Percentiles rank a stretch among this genome's conserved stretches.
Evolutionary conservation across 1,139 yeast species (phyloP).

Genomic region (Lodderomyces jiufengensis): DNA sequence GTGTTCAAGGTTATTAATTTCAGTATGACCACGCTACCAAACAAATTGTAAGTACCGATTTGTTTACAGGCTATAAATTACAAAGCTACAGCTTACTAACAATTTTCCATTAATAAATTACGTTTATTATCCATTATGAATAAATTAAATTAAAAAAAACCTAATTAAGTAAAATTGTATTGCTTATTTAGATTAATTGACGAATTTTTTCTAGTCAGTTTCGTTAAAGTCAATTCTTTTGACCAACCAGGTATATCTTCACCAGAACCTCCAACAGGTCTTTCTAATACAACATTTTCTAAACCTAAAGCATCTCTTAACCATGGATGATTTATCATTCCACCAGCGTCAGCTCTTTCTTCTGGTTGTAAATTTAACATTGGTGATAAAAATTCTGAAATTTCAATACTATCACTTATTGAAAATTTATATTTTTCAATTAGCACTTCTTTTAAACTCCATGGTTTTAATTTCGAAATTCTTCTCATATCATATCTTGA

Average conservation of each 20-base stretch:
- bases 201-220: no score
- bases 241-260: conserved; percentile 80
- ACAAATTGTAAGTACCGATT: no score
- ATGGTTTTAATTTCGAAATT: conserved; percentile 50
- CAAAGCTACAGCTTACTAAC: no score
- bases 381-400: conserved; percentile 64
- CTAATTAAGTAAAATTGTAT: background rate
- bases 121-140: no score
- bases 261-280: conserved; percentile 63
- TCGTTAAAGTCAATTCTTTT: conserved; percentile 22
- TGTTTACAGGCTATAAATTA: no score
- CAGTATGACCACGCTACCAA: no score
- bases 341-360: conserved; percentile 76
- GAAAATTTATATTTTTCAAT: conserved; percentile 61
- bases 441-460: conserved; percentile 47
- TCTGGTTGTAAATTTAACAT: conserved; percentile 72
- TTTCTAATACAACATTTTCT: conserved; percentile 51
- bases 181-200: background rate
- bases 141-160: no score
- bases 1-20: no score
- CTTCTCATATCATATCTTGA: conserved; percentile 55
- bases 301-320: conserved; percentile 59
- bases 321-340: conserved; percentile 79
- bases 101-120: no score
- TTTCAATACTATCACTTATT: conserved; percentile 49